Evolutionary conservation across 2,329 filamentous ascomycete species (phyloP).

Genomic region (Macrophomina pseudophaseolina): DNA sequence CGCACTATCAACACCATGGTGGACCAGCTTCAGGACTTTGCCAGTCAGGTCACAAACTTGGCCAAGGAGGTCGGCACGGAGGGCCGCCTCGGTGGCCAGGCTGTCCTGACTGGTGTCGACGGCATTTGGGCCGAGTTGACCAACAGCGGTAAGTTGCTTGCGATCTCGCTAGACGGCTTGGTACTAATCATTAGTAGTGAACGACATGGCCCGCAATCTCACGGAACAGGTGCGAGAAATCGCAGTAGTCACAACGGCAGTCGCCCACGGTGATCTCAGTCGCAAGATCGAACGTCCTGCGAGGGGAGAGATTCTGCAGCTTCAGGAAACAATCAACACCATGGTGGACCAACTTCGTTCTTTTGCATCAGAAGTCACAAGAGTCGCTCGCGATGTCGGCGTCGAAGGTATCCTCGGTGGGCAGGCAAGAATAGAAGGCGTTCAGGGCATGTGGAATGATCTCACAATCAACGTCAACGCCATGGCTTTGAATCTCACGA

Average conservation of each 20-base stretch:
- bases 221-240: slow-evolving; percentile 98
- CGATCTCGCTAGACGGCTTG: slow-evolving; percentile 32
- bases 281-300: slow-evolving; percentile 96
- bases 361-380: slow-evolving; percentile 68
- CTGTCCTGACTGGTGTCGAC: slow-evolving; percentile 89
- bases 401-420: slow-evolving; percentile 68
- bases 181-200: slow-evolving; percentile 63
- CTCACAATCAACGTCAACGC: slow-evolving; percentile 62
- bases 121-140: slow-evolving; percentile 98
- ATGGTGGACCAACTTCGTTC: slow-evolving; percentile 72
- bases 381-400: slow-evolving; percentile 68
- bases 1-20: slow-evolving; percentile 99
- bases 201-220: slow-evolving; percentile 97
- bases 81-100: slow-evolving; percentile 90
- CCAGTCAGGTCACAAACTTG: slow-evolving; percentile 92
- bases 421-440: slow-evolving; percentile 68
- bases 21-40: slow-evolving; percentile 95
- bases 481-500: slow-evolving; percentile 60
- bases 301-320: slow-evolving; percentile 88
- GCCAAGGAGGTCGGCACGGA: slow-evolving; percentile 96
- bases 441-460: slow-evolving; percentile 71
- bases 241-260: slow-evolving; percentile 92
- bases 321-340: slow-evolving; percentile 84
- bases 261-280: slow-evolving; percentile 90
- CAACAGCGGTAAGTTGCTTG: slow-evolving; percentile 52